Percentiles rank a stretch among this genome's conserved stretches.
Evolutionary conservation across 352 stramenopile species (phyloP).

Genomic region (Pseudoperonospora humuli): DNA sequence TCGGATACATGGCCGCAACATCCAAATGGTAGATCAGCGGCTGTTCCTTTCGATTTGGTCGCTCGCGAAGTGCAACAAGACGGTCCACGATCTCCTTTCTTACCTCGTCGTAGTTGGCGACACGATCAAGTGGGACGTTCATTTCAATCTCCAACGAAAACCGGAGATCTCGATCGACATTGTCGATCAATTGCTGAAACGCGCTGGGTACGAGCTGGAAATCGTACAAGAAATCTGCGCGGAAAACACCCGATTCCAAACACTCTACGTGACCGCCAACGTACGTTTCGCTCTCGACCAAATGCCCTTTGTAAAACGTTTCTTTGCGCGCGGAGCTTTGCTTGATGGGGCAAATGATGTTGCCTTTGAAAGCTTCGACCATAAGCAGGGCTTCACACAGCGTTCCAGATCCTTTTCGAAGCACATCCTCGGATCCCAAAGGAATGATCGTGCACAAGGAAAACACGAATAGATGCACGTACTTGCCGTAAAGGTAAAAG

Average conservation of each 20-base stretch:
- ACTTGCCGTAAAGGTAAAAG: slow-evolving; percentile 99
- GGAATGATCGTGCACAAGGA: slow-evolving; percentile 99
- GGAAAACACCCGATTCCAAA: slow-evolving; percentile 96
- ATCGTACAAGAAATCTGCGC: slow-evolving; percentile 95
- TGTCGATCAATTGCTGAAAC: slow-evolving; percentile 93
- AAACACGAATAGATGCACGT: slow-evolving; percentile 99
- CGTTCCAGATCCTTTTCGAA: slow-evolving; percentile 93
- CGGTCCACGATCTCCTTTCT: slow-evolving; percentile 88
- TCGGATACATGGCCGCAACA: slow-evolving; percentile 99
- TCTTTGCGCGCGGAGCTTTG: slow-evolving; percentile 78
- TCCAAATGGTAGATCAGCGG: slow-evolving; percentile 99
- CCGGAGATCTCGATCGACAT: slow-evolving; percentile 94
- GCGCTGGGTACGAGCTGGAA: slow-evolving; percentile 93
- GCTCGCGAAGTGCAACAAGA: slow-evolving; percentile 91
- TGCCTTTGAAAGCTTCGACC: slow-evolving; percentile 94
- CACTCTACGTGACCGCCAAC: slow-evolving; percentile 99
- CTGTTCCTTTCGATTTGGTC: slow-evolving; percentile 83
- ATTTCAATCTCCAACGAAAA: slow-evolving; percentile 95
- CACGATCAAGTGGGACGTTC: slow-evolving; percentile 79
- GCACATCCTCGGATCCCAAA: slow-evolving; percentile 95
- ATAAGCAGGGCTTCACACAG: slow-evolving; percentile 98
- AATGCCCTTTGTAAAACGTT: slow-evolving; percentile 88
- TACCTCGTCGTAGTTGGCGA: slow-evolving; percentile 87
- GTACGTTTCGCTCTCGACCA: slow-evolving; percentile 98
- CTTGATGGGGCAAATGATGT: slow-evolving; percentile 99